phyloP scores from a whole-genome alignment of 1,284 basidiomycete species.

The Psilocybe mexicana region DNA sequence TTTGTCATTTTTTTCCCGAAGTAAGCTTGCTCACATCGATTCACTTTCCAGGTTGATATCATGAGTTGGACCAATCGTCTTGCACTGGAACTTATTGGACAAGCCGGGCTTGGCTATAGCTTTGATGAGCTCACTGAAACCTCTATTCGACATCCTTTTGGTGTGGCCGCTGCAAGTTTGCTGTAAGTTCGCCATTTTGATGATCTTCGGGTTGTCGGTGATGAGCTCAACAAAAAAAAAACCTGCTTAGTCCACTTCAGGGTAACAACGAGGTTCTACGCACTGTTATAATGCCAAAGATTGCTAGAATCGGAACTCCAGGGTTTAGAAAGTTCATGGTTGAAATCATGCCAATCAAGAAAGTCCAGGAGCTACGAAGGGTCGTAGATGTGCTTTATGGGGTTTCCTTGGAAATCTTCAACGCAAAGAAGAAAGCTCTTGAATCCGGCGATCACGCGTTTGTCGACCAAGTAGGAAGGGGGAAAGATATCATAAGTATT shows the following conservation, averaged over 20 bases:
- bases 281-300: background rate
- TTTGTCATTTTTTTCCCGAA: background rate
- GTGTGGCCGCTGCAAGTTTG: background rate
- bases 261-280: background rate
- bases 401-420: background rate
- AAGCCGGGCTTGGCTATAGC: background rate
- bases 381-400: background rate
- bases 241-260: background rate
- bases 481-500: background rate
- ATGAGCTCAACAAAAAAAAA: background rate
- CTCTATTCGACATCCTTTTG: background rate
- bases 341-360: background rate
- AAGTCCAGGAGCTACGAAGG: background rate
- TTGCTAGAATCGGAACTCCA: background rate
- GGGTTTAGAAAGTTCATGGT: background rate
- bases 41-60: background rate
- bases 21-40: no score
- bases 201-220: background rate
- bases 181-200: background rate
- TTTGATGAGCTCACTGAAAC: background rate
- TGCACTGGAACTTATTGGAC: background rate
- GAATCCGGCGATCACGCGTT: background rate
- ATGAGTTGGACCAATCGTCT: background rate
- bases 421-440: background rate
- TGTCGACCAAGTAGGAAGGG: background rate